These are phyloP conservation scores for Russula dissimulans DNA, from an alignment of 768 basidiomycete species.

Conservation along the genomic window DNA sequence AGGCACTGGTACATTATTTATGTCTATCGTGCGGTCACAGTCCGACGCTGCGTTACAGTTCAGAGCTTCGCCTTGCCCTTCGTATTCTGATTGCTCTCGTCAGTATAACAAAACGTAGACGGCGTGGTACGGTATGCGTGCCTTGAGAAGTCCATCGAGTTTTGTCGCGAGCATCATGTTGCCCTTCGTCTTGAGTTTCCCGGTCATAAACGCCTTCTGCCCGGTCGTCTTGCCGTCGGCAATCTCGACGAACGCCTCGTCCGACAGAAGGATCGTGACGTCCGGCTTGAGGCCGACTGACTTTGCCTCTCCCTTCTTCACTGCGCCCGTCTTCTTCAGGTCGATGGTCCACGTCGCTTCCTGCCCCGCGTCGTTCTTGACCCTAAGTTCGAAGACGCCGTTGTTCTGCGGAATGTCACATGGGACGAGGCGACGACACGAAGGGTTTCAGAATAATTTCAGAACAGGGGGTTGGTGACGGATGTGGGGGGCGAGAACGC, in stretches of 20 bases:
- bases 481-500: no score
- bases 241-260: slow-evolving; percentile 65
- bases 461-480: no score
- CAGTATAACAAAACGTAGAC: no score
- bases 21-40: no score
- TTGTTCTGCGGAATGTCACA: slow-evolving; percentile 64
- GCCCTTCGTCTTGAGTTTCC: slow-evolving; percentile 84
- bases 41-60: neutral
- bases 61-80: slow-evolving; percentile 18
- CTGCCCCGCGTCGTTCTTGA: slow-evolving; percentile 64
- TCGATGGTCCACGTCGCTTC: slow-evolving; percentile 86
- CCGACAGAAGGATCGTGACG: slow-evolving; percentile 70
- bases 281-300: slow-evolving; percentile 62
- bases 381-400: slow-evolving; percentile 78
- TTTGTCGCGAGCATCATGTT: slow-evolving; percentile 95
- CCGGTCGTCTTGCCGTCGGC: slow-evolving; percentile 77
- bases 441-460: no score
- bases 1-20: no score
- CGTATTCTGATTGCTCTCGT: neutral
- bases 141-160: slow-evolving; percentile 76
- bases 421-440: no score
- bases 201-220: slow-evolving; percentile 95
- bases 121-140: slow-evolving; percentile 24
- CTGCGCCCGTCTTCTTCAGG: slow-evolving; percentile 72
- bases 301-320: slow-evolving; percentile 53